These are phyloP conservation scores for Coniochaeta ligniaria DNA, from an alignment of 2,329 filamentous ascomycete species.

Conservation along the genomic window DNA sequence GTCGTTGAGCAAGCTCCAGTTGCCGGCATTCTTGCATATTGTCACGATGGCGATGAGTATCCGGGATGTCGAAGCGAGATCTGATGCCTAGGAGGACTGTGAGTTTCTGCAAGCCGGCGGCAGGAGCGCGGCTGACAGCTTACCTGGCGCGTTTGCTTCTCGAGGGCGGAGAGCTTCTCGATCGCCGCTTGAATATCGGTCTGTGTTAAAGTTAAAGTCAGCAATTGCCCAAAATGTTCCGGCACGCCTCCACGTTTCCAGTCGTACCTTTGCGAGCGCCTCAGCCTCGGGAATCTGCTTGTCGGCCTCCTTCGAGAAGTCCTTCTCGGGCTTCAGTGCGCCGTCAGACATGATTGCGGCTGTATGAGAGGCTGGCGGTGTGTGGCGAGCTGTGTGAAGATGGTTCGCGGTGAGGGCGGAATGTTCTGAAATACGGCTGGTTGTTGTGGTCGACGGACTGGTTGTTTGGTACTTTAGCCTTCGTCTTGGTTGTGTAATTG, in stretches of 20 bases:
- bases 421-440: neutral
- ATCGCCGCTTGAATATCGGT: constrained; percentile 78
- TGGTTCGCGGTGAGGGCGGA: neutral
- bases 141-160: constrained; percentile 98
- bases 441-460: neutral
- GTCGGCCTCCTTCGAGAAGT: constrained; percentile 96
- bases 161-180: constrained; percentile 83
- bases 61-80: constrained; percentile 90
- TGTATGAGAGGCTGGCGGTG: neutral
- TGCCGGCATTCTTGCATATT: constrained; percentile 84
- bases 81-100: constrained; percentile 62
- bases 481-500: neutral
- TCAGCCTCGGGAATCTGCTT: constrained; percentile 85
- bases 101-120: constrained; percentile 4
- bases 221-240: constrained; percentile 1
- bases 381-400: neutral
- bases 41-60: constrained; percentile 83
- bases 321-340: constrained; percentile 90
- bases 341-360: constrained; percentile 66
- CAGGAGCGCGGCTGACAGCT: constrained; percentile 10
- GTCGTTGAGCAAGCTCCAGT: constrained; percentile 94
- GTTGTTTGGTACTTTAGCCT: neutral
- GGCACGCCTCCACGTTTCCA: constrained; percentile 5
- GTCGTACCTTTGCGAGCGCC: constrained; percentile 71
- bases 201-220: constrained; percentile 26